Conservation (phyloP, 192 early-diverging fungal genomes). For the Phycomyces nitens region DNA sequence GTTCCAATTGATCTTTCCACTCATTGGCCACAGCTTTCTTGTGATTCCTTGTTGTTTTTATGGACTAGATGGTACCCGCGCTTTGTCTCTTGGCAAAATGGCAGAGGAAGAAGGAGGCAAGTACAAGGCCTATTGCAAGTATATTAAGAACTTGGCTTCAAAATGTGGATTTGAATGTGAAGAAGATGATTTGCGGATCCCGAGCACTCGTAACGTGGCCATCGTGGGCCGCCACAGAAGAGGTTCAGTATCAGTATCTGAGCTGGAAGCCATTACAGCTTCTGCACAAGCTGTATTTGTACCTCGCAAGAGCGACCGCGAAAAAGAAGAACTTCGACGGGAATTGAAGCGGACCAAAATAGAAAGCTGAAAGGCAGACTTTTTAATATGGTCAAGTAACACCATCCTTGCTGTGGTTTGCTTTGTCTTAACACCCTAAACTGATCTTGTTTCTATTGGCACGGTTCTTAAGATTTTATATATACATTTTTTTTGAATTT, state of each 20-base stretch:
- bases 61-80: constrained; percentile 58
- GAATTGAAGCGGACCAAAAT: constrained; percentile 28
- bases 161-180: constrained; percentile 59
- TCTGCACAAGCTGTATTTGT: constrained; percentile 34
- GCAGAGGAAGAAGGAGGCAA: constrained; percentile 49
- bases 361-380: constrained; percentile 13
- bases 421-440: not conserved
- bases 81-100: constrained; percentile 43
- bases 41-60: constrained; percentile 86
- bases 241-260: not conserved
- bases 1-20: too few relatives aligned
- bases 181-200: constrained; percentile 69
- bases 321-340: constrained; percentile 43
- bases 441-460: not conserved
- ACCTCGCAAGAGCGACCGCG: constrained; percentile 50
- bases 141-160: constrained; percentile 49
- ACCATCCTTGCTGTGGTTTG: not conserved
- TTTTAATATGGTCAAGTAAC: constrained; percentile 2
- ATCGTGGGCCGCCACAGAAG: constrained; percentile 49
- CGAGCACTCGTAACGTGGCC: constrained; percentile 78
- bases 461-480: constrained; percentile 7
- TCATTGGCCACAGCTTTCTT: constrained; percentile 47
- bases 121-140: constrained; percentile 66
- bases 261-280: constrained; percentile 22
- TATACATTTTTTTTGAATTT: constrained; percentile 8